Evolutionary conservation across 2,329 filamentous ascomycete genomes (phyloP).

Genomic region (Colletotrichum sp.): DNA sequence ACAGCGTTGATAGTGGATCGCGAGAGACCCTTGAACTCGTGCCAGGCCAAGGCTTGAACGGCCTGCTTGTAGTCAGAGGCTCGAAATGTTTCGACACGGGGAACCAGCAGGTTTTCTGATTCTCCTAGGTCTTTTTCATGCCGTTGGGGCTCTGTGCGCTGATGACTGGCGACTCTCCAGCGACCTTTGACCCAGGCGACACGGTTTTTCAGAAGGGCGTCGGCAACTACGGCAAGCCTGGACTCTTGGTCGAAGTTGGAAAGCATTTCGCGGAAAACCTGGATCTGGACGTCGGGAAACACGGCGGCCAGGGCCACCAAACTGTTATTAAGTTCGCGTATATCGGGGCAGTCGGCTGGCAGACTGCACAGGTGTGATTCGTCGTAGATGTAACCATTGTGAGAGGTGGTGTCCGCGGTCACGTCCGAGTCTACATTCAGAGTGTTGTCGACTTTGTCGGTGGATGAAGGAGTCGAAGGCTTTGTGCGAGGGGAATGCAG

Average conservation of each 20-base stretch:
- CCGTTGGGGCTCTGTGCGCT: constrained; percentile 34
- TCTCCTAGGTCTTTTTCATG: constrained; percentile 31
- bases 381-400: constrained; percentile 57
- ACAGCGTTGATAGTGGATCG: constrained; percentile 79
- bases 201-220: constrained; percentile 76
- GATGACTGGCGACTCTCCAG: constrained; percentile 52
- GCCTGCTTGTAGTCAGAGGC: constrained; percentile 71
- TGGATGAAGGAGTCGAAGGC: neutral
- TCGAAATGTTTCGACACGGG: constrained; percentile 70
- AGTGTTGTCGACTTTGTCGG: neutral
- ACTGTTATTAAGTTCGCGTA: constrained; percentile 72
- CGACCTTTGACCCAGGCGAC: constrained; percentile 74
- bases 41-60: constrained; percentile 69
- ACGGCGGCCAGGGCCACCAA: constrained; percentile 73
- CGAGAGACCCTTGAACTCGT: constrained; percentile 78
- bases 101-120: constrained; percentile 36
- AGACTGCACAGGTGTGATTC: constrained; percentile 57
- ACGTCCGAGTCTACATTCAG: constrained; percentile 13
- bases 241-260: constrained; percentile 77
- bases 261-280: constrained; percentile 85
- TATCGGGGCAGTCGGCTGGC: constrained; percentile 61
- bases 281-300: constrained; percentile 81
- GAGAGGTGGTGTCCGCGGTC: constrained; percentile 31
- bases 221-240: constrained; percentile 76
- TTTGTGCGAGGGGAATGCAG: neutral